Base-by-base conservation (phyloP, 208 protist species). In the Acanthamoeba healyi region DNA sequence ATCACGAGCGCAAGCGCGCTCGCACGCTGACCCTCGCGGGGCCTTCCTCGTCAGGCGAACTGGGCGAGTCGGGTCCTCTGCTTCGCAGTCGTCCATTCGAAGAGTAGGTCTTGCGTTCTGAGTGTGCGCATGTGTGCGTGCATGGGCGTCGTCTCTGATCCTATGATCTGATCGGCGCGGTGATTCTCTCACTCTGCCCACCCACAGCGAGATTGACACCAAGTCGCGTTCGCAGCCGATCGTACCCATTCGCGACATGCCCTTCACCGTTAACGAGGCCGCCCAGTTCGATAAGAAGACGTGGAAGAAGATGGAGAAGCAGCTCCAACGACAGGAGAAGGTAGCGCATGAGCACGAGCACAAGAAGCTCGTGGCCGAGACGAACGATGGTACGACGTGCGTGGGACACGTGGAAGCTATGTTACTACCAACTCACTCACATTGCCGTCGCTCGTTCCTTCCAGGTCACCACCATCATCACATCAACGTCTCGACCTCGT, bases 401-500 rank as follows among this genome's bases (percentile, higher is more conserved):
- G n/a, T n/a, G n/a, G n/a, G n/a, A n/a, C n/a, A n/a, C 5, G 24
- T 63, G 26, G 10, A 7, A 63, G 26, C n/a, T n/a, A n/a, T n/a
- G n/a, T n/a, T 63, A 9, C 19, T 63, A 7, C 3, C 24, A 26
- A 29, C 9, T 4, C 56, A 34, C 6, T 74, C 32, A 38, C 29
- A 15, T 12, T 17, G 0, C 65, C 65, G 22, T 40, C 40, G 0
- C 34, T 17, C 65, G 29, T 40, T 17, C 29, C 12, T 40, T 9
- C 15, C 32, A 87, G 77, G 77, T 10, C 77, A 87, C 46, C 77
- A 87, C 56, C 84, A 91, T 49, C 84, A 91, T 19, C 84, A 91
- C 84, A 91, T 91, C 84, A 72, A 91, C 34, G 84, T 91, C 3
- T 87, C 77, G n/a, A 91, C 84, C 5, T 72, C 51, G 29, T 51